Conservation (phyloP, 768 basidiomycete species). For the Termitomyces titanicus region DNA sequence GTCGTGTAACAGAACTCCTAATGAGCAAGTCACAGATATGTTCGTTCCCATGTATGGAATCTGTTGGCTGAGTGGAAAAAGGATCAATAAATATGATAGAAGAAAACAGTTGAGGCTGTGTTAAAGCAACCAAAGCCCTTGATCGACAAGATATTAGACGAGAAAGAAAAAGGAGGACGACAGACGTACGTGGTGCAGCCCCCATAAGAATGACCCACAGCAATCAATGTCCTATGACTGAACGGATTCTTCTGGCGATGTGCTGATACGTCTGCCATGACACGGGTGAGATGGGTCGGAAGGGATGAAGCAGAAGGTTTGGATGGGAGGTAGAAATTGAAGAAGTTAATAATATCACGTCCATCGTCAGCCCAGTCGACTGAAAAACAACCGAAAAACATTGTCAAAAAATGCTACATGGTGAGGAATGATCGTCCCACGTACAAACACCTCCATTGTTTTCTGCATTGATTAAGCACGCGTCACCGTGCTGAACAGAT, state of each 20-base stretch:
- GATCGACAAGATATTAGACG: not conserved
- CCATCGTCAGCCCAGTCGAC: slow-evolving; percentile 76
- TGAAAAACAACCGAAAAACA: no score
- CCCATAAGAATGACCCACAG: slow-evolving; percentile 82
- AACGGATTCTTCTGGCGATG: slow-evolving; percentile 48
- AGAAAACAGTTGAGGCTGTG: slow-evolving; percentile 63
- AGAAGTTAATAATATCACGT: slow-evolving; percentile 76
- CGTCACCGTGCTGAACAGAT: slow-evolving; percentile 80
- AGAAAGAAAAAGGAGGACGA: not conserved
- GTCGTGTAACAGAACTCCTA: slow-evolving; percentile 50
- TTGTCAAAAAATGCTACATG: not conserved
- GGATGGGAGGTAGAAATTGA: slow-evolving; percentile 62
- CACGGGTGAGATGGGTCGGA: slow-evolving; percentile 50
- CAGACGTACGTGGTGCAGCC: slow-evolving; percentile 66
- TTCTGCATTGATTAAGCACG: slow-evolving; percentile 61
- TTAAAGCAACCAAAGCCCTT: slow-evolving; percentile 53
- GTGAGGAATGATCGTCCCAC: slow-evolving; percentile 20
- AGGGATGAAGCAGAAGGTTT: slow-evolving; percentile 27
- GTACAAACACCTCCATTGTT: slow-evolving; percentile 56
- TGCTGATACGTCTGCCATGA: slow-evolving; percentile 38
- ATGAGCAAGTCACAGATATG: slow-evolving; percentile 25
- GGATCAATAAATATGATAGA: slow-evolving; percentile 78
- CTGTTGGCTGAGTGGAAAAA: slow-evolving; percentile 42
- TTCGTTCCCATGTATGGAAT: not conserved
- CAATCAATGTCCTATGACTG: slow-evolving; percentile 49